phyloP scores from a whole-genome alignment of 805 yeast species.

The Pichia heedii region DNA sequence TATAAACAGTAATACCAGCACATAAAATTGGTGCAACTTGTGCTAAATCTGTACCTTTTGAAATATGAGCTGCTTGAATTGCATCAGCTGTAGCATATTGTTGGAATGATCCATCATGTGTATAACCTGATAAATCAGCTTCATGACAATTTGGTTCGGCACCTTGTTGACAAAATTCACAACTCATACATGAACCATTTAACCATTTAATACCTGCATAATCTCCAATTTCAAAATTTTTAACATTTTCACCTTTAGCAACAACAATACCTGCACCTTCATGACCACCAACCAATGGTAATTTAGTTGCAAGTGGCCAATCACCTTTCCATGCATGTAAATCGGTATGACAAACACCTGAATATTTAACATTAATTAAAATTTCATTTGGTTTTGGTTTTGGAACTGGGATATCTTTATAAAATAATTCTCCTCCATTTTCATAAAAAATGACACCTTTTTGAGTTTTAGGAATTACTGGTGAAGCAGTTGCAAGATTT shows the following conservation, averaged over 20 bases:
- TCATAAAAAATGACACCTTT: conserved; percentile 64
- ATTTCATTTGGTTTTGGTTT: conserved; percentile 69
- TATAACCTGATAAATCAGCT: conserved; percentile 76
- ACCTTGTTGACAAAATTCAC: conserved; percentile 64
- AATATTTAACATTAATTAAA: conserved; percentile 71
- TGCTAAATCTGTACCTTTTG: conserved; percentile 67
- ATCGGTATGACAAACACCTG: conserved; percentile 93
- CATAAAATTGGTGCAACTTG: conserved; percentile 74
- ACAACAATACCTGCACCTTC: conserved; percentile 87
- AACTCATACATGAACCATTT: conserved; percentile 65
- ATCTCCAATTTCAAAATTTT: conserved; percentile 69
- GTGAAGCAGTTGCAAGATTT: conserved; percentile 9
- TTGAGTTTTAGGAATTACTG: conserved; percentile 51
- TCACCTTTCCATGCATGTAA: conserved; percentile 93
- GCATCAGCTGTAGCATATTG: conserved; percentile 87
- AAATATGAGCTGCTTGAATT: conserved; percentile 74
- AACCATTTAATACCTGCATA: conserved; percentile 80
- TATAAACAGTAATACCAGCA: conserved; percentile 89
- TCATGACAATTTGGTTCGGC: conserved; percentile 63
- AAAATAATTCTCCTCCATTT: conserved; percentile 52
- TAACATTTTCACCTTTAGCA: conserved; percentile 61
- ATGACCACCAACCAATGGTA: conserved; percentile 81
- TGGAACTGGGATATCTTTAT: conserved; percentile 75
- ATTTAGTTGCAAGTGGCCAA: conserved; percentile 72
- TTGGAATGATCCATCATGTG: conserved; percentile 87